A percentile compares a stretch with the other conserved stretches of the same genome.
Evolutionary conservation across 139 green algal species (phyloP).

Genomic region (Chlorella sp.): DNA sequence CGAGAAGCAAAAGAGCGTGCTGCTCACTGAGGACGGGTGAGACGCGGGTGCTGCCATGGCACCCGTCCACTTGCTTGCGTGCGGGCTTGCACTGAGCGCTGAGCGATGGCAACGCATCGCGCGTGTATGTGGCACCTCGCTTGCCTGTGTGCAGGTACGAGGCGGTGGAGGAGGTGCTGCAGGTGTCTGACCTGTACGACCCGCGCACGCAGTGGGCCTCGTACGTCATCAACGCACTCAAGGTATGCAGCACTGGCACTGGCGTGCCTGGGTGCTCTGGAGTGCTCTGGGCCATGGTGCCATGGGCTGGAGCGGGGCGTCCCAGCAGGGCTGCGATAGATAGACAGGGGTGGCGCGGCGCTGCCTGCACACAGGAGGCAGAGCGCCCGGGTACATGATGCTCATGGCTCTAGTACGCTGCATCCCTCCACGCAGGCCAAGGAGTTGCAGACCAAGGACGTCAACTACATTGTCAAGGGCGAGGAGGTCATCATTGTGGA

Average conservation of each 20-base stretch:
- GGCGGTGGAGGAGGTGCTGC: slow-evolving; percentile 91
- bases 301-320: too few species aligned
- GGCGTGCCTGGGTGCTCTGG: too few species aligned
- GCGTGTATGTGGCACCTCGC: too few species aligned
- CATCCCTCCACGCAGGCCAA: slow-evolving; percentile 73
- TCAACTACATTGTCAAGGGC: slow-evolving; percentile 93
- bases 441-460: slow-evolving; percentile 86
- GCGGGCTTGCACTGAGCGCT: too few species aligned
- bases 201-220: slow-evolving; percentile 90
- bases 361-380: too few species aligned
- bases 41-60: neutral
- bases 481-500: slow-evolving; percentile 96
- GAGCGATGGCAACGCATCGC: too few species aligned
- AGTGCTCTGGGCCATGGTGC: too few species aligned
- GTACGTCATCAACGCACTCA: slow-evolving; percentile 96
- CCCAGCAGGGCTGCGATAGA: too few species aligned
- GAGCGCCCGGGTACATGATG: too few species aligned
- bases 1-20: slow-evolving; percentile 96
- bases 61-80: neutral
- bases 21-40: slow-evolving; percentile 93
- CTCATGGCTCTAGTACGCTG: too few species aligned
- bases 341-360: too few species aligned
- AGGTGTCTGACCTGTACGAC: slow-evolving; percentile 93
- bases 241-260: too few species aligned
- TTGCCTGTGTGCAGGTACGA: slow-evolving; percentile 67